A percentile compares a stretch with the other conserved stretches of the same genome.
Evolutionary conservation across 768 basidiomycete species (phyloP).

Genomic region (Leucosporidium creatinivorum): DNA sequence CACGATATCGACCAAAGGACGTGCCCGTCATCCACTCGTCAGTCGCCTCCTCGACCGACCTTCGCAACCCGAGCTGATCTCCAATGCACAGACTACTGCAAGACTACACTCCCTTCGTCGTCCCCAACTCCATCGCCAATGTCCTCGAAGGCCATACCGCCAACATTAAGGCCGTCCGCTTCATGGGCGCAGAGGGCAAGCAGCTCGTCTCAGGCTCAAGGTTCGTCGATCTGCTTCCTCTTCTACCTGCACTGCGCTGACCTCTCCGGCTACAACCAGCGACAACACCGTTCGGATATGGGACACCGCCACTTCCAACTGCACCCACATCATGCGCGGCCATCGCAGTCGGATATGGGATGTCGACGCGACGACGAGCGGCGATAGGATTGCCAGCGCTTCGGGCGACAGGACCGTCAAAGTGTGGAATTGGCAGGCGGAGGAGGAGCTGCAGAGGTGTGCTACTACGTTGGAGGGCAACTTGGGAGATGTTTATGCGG

Average conservation of each 20-base stretch:
- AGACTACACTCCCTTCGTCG: constrained; percentile 37
- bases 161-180: constrained; percentile 39
- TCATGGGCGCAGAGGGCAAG: constrained; percentile 28
- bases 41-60: background rate
- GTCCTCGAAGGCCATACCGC: constrained; percentile 30
- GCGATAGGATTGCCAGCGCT: constrained; percentile 31
- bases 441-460: constrained; percentile 7
- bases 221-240: constrained; percentile 6
- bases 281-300: constrained; percentile 40
- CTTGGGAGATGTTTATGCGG: constrained; percentile 41
- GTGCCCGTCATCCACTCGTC: background rate
- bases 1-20: constrained; percentile 2
- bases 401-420: constrained; percentile 40
- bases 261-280: constrained; percentile 16
- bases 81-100: constrained; percentile 32
- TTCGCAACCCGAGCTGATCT: no score
- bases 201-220: constrained; percentile 39
- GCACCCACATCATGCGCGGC: constrained; percentile 26
- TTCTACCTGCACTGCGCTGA: background rate
- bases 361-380: constrained; percentile 19
- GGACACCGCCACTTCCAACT: constrained; percentile 24
- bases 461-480: constrained; percentile 32
- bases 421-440: constrained; percentile 33
- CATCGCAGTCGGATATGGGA: constrained; percentile 41
- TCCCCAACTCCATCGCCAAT: constrained; percentile 31